phyloP scores from a whole-genome alignment of 2,329 filamentous ascomycete genomes.

The Pseudocercospora musae region DNA sequence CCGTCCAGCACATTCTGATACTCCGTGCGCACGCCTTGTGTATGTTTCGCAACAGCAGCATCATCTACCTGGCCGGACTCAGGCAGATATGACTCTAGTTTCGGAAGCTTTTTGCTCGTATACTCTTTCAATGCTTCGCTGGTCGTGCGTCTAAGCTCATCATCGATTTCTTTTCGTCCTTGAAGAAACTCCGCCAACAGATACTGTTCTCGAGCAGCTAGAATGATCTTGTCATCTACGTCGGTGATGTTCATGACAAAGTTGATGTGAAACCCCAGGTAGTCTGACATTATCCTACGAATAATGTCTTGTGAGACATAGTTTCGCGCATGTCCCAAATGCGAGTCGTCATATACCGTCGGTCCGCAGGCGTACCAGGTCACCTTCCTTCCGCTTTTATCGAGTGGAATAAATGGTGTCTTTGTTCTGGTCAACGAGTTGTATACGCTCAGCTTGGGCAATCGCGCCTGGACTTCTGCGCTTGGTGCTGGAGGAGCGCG shows the following conservation, averaged over 20 bases:
- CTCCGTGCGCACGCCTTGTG: constrained; percentile 46
- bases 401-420: constrained; percentile 69
- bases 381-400: constrained; percentile 64
- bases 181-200: constrained; percentile 67
- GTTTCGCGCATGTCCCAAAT: constrained; percentile 81
- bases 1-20: constrained; percentile 57
- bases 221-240: constrained; percentile 62
- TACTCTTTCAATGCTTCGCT: constrained; percentile 55
- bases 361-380: constrained; percentile 89
- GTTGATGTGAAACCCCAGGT: constrained; percentile 76
- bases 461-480: constrained; percentile 27
- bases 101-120: constrained; percentile 53
- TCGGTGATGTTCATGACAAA: constrained; percentile 96
- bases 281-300: constrained; percentile 74
- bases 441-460: constrained; percentile 67
- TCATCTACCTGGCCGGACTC: neutral
- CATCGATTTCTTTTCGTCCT: constrained; percentile 44
- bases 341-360: constrained; percentile 74
- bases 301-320: constrained; percentile 90
- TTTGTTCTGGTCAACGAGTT: constrained; percentile 76
- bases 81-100: neutral
- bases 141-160: constrained; percentile 49
- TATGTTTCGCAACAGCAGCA: constrained; percentile 37
- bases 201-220: constrained; percentile 70
- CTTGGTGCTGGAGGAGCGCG: constrained; percentile 35